Evolutionary conservation across 2,329 filamentous ascomycete species (phyloP).

Genomic region (Chaetomium olivaceum): DNA sequence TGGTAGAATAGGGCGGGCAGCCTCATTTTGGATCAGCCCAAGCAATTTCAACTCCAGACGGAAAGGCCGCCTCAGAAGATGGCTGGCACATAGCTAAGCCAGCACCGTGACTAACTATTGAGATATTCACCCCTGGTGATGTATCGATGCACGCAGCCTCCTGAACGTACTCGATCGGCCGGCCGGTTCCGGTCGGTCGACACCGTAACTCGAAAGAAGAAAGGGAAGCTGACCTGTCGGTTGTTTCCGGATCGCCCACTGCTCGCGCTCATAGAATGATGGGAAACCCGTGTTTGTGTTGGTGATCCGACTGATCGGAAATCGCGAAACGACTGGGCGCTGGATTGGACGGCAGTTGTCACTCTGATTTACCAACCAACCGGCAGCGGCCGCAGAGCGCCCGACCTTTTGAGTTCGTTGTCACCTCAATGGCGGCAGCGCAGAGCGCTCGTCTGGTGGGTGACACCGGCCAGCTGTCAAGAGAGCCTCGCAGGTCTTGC

Average conservation of each 20-base stretch:
- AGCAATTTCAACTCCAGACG: neutral
- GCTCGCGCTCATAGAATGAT: neutral
- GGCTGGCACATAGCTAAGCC: neutral
- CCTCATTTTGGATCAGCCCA: neutral
- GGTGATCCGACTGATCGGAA: neutral
- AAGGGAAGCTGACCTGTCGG: neutral
- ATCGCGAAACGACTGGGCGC: neutral
- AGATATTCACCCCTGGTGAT: too few species aligned
- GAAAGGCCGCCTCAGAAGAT: neutral
- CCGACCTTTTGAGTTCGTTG: neutral
- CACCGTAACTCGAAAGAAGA: neutral
- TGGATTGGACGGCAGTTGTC: constrained; percentile 1
- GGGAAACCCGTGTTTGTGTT: neutral
- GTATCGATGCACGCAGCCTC: neutral
- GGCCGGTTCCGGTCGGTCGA: neutral
- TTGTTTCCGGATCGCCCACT: neutral
- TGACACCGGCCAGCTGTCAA: neutral
- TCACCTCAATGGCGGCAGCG: neutral
- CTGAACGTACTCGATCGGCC: neutral
- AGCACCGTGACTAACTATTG: neutral
- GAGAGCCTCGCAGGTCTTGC: neutral
- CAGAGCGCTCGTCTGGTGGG: neutral
- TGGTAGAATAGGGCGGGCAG: neutral
- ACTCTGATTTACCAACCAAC: neutral
- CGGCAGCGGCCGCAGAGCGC: neutral